Conservation (phyloP, 495 filamentous ascomycete species). For the Tuber indicum region DNA sequence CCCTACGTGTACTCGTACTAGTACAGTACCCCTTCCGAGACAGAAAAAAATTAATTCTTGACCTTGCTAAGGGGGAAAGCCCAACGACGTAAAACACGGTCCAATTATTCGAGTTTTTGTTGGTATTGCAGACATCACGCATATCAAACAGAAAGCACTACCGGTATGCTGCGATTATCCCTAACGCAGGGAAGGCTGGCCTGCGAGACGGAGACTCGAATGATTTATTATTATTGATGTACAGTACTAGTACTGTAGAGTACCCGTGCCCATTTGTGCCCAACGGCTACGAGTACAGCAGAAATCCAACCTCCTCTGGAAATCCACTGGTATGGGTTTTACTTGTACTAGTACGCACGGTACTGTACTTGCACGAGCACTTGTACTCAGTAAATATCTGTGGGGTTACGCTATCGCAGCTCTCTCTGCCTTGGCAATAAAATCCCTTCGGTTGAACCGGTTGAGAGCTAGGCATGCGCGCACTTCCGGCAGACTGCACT, state of each 20-base stretch:
- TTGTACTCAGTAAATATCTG: not conserved
- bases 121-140: conserved; percentile 26
- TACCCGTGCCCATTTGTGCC: not conserved
- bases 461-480: not conserved
- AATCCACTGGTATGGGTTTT: not conserved
- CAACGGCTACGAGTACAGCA: not conserved
- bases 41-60: no score
- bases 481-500: not conserved
- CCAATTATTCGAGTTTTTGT: no score
- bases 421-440: not conserved
- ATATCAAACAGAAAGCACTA: conserved; percentile 22
- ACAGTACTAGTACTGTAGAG: no score
- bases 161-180: conserved; percentile 26
- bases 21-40: no score
- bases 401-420: not conserved
- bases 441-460: not conserved
- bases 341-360: not conserved
- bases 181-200: not conserved
- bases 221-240: not conserved
- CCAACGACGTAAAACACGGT: no score
- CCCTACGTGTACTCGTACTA: no score
- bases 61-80: no score
- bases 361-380: no score
- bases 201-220: not conserved
- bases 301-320: not conserved